These are phyloP conservation scores for Phialophora tarda DNA, from an alignment of 2,329 filamentous ascomycete genomes.

Conservation along the genomic window DNA sequence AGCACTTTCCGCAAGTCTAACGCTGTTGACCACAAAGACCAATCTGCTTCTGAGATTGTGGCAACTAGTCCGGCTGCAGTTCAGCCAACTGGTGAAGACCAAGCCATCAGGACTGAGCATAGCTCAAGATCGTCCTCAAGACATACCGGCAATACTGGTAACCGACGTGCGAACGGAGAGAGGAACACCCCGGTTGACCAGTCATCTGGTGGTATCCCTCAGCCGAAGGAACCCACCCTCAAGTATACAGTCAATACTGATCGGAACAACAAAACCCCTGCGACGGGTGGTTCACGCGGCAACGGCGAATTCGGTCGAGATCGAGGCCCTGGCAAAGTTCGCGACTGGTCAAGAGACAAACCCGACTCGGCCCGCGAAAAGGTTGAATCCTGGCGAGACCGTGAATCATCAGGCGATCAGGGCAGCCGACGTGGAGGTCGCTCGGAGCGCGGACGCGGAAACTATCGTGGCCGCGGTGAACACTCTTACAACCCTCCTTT, in stretches of 20 bases:
- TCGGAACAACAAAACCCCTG: conserved; percentile 31
- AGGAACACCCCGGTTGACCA: conserved; percentile 18
- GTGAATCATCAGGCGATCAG: conserved; percentile 47
- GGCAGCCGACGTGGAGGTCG: conserved; percentile 46
- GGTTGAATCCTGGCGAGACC: conserved; percentile 43
- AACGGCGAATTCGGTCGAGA: conserved; percentile 31
- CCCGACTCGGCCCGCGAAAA: conserved; percentile 42
- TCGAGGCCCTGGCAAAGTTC: conserved; percentile 33
- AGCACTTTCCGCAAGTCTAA: conserved; percentile 45
- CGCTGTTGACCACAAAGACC: conserved; percentile 35
- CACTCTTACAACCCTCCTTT: conserved; percentile 46
- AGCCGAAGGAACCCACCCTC: conserved; percentile 22
- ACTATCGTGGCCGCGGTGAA: conserved; percentile 51
- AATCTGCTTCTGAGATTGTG: conserved; percentile 10
- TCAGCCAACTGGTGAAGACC: conserved; percentile 20
- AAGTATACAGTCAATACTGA: conserved; percentile 23
- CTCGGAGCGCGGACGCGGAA: conserved; percentile 47
- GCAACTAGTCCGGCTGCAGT: neutral
- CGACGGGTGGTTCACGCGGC: conserved; percentile 13
- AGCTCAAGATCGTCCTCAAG: conserved; percentile 39
- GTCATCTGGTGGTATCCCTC: conserved; percentile 21
- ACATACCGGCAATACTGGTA: conserved; percentile 27
- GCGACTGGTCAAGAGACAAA: conserved; percentile 41
- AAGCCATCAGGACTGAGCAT: conserved; percentile 17
- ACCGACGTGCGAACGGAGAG: conserved; percentile 23